Conservation (phyloP, 495 filamentous ascomycete genomes). For the Xylaria cubensis region DNA sequence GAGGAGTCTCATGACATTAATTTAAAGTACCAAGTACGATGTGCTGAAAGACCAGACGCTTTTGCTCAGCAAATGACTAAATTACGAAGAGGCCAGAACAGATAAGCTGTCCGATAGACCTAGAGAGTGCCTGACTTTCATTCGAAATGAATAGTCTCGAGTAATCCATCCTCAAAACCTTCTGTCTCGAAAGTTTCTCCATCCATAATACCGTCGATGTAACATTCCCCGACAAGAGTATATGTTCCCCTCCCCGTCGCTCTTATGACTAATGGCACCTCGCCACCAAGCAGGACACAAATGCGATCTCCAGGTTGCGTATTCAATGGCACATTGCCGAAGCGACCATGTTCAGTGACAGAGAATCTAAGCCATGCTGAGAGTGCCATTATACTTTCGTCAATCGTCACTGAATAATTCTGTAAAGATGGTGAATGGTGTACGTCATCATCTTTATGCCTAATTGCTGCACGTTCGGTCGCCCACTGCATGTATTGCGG, state of each 20-base stretch:
- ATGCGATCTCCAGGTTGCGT: slow-evolving; percentile 33
- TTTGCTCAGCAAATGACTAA: neutral
- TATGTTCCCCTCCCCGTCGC: slow-evolving; percentile 25
- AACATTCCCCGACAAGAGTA: slow-evolving; percentile 28
- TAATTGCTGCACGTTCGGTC: neutral
- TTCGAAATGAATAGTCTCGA: slow-evolving; percentile 37
- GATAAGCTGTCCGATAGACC: neutral
- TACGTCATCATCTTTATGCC: neutral
- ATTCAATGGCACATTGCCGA: slow-evolving; percentile 23
- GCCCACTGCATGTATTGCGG: slow-evolving; percentile 29
- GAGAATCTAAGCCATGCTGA: slow-evolving; percentile 21
- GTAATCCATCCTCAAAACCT: neutral
- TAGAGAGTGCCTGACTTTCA: slow-evolving; percentile 19
- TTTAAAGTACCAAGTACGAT: neutral
- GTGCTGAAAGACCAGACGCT: too few species aligned
- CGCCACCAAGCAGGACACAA: slow-evolving; percentile 37
- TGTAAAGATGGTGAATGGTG: neutral
- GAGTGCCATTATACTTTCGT: neutral
- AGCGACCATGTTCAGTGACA: slow-evolving; percentile 29
- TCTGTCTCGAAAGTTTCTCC: slow-evolving; percentile 13
- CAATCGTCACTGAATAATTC: neutral
- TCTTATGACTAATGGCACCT: slow-evolving; percentile 38
- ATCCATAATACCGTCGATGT: slow-evolving; percentile 29
- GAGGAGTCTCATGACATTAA: neutral
- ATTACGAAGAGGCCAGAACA: neutral